Conservation (phyloP, 805 yeast genomes). For the Spathaspora boniae region DNA sequence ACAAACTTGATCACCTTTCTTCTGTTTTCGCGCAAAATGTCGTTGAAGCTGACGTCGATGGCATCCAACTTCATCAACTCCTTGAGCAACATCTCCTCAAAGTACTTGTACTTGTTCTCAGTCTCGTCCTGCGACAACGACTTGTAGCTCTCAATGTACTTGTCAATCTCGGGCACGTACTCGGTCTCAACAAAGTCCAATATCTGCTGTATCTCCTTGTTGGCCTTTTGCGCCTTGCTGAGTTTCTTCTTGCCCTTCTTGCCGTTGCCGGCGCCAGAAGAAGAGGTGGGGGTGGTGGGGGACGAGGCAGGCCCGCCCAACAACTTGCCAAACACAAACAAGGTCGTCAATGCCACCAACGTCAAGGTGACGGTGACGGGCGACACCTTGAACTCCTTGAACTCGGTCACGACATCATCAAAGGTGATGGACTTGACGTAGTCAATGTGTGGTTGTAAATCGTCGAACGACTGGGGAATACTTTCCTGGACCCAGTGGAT, state of each 20-base stretch:
- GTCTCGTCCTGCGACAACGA: slow-evolving; percentile 26
- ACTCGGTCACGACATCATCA: slow-evolving; percentile 26
- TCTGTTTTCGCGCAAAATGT: slow-evolving; percentile 51
- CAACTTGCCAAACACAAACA: slow-evolving; percentile 20
- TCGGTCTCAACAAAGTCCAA: slow-evolving; percentile 38
- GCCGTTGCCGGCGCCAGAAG: slow-evolving; percentile 21
- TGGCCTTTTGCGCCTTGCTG: slow-evolving; percentile 38
- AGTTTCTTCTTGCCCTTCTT: slow-evolving; percentile 31
- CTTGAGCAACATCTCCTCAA: slow-evolving; percentile 66
- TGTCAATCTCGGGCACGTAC: slow-evolving; percentile 38
- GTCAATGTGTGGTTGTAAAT: slow-evolving; percentile 12
- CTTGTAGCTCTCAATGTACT: slow-evolving; percentile 25
- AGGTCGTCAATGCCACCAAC: slow-evolving; percentile 26
- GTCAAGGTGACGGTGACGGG: slow-evolving; percentile 33
- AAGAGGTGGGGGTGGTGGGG: slow-evolving; percentile 15
- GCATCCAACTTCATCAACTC: slow-evolving; percentile 65
- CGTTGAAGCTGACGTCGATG: slow-evolving; percentile 51
- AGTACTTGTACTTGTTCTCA: slow-evolving; percentile 52
- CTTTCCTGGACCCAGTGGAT: slow-evolving; percentile 8
- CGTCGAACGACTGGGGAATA: slow-evolving; percentile 9
- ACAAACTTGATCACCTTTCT: slow-evolving; percentile 57
- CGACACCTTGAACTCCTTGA: slow-evolving; percentile 25
- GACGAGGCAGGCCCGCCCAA: slow-evolving; percentile 10
- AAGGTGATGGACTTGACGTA: slow-evolving; percentile 9
- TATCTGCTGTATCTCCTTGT: slow-evolving; percentile 34